Evolutionary conservation across 352 stramenopile genomes (phyloP), one percentile per base, ranked within the genome.

Genomic region (Globisporangium okanoganense): DNA sequence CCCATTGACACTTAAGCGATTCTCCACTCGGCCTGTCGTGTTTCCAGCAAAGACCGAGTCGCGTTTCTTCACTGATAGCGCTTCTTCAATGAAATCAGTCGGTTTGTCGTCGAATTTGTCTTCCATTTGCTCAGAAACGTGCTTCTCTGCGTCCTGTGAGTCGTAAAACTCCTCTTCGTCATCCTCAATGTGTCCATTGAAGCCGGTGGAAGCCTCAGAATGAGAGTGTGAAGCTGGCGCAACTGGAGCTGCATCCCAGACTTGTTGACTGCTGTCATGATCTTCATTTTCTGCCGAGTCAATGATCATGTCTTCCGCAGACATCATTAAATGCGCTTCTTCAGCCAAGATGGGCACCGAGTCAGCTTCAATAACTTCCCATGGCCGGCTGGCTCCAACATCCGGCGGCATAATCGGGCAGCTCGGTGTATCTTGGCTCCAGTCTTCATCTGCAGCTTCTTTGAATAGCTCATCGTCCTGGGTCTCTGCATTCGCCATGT

Each of bases 271-370:
- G 18, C 12, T 16, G 22, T 52, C 41, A 14, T 51, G 55, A 8
- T 61, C 55, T 12, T 33, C 55, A n/a, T n/a, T 29, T 36, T 49
- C 20, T n/a, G 13, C 31, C 22, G 18, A 25, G 7, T 64, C 49
- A 24, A 53, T 16, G n/a, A 44, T 22, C 38, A 58, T 58, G 22
- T 52, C 55, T 20, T 61, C 55, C n/a, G 33, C 35, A 10, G n/a
- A 22, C 29, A 44, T 13, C 22, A 20, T 29, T 16, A 53, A 18
- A 5, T 27, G 27, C n/a, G 22, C 7, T 38, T 41, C 55, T 53
- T 61, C 55, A 9, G 16, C 25, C 27, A 45, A 13, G 24, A 2
- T 5, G 20, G 48, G 9, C 24, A 9, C 27, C 40, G 8, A 16
- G 27, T 6, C 20, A 27, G 25, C 16, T 53, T 36, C 24, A 5